Percentiles rank a stretch among this genome's conserved stretches.
phyloP scores from a whole-genome alignment of 2,329 filamentous ascomycete genomes.

The Davidsoniella neocaledoniae region DNA sequence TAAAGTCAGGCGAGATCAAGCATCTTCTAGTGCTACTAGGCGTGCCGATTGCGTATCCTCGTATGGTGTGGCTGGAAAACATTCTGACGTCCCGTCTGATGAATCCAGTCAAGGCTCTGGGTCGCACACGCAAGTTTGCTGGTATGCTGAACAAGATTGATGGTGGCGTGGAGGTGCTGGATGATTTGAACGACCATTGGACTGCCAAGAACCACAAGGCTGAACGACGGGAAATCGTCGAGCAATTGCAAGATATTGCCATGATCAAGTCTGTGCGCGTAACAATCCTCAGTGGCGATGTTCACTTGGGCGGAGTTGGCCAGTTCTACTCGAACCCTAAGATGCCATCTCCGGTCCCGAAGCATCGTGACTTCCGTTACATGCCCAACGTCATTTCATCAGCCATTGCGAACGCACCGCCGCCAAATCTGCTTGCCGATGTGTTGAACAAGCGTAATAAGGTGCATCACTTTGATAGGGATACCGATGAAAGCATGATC shows the following conservation, averaged over 20 bases:
- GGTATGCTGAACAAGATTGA: constrained; percentile 77
- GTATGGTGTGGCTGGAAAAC: constrained; percentile 54
- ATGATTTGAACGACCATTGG: constrained; percentile 94
- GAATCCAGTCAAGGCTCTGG: constrained; percentile 77
- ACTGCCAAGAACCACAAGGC: constrained; percentile 87
- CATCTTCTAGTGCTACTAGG: constrained; percentile 80
- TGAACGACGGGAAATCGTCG: constrained; percentile 72
- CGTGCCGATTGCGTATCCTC: constrained; percentile 67
- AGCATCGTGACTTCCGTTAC: constrained; percentile 86
- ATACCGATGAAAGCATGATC: constrained; percentile 92
- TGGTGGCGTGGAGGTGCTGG: constrained; percentile 77
- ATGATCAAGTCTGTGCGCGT: constrained; percentile 83
- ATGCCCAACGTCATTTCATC: constrained; percentile 94
- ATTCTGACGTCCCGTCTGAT: constrained; percentile 64
- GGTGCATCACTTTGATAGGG: constrained; percentile 49
- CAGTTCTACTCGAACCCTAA: constrained; percentile 92
- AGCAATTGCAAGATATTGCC: constrained; percentile 83
- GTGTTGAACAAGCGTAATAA: constrained; percentile 89
- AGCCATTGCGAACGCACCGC: constrained; percentile 83
- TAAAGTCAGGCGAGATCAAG: constrained; percentile 68
- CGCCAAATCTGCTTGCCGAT: constrained; percentile 75
- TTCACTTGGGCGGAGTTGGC: constrained; percentile 79
- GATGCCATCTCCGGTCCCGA: constrained; percentile 43
- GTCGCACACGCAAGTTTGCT: constrained; percentile 64
- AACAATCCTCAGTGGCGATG: constrained; percentile 84